Evolutionary conservation across 495 filamentous ascomycete genomes (phyloP).

Genomic region (Bombardia bombarda): DNA sequence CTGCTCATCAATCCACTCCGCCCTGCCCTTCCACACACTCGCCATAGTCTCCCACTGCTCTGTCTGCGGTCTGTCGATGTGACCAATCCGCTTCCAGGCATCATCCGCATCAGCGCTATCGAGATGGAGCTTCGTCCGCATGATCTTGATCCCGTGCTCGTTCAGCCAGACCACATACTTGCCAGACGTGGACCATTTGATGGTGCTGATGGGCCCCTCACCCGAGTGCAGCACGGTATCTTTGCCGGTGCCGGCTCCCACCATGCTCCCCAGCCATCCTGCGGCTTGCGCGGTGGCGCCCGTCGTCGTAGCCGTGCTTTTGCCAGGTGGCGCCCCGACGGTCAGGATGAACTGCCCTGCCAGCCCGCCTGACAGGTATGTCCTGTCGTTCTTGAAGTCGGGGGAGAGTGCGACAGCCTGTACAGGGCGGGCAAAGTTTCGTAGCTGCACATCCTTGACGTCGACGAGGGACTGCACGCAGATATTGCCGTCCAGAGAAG

Average conservation of each 20-base stretch:
- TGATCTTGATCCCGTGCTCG: slow-evolving; percentile 93
- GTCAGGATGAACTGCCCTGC: slow-evolving; percentile 90
- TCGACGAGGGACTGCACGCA: slow-evolving; percentile 76
- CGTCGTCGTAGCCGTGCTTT: slow-evolving; percentile 71
- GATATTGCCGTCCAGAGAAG: slow-evolving; percentile 92
- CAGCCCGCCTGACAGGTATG: slow-evolving; percentile 82
- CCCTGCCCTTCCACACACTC: slow-evolving; percentile 80
- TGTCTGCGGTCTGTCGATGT: slow-evolving; percentile 74
- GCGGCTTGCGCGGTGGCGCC: slow-evolving; percentile 71
- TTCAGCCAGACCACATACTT: slow-evolving; percentile 92
- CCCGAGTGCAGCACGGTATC: slow-evolving; percentile 87
- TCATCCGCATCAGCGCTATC: slow-evolving; percentile 68
- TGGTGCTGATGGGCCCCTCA: slow-evolving; percentile 81
- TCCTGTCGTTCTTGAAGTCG: slow-evolving; percentile 80
- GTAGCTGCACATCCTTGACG: slow-evolving; percentile 67
- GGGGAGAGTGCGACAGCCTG: slow-evolving; percentile 86
- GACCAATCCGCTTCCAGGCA: slow-evolving; percentile 93
- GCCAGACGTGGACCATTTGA: slow-evolving; percentile 87
- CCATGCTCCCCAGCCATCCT: slow-evolving; percentile 84
- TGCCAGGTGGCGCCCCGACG: slow-evolving; percentile 65
- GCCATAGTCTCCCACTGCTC: slow-evolving; percentile 91
- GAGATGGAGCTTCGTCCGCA: slow-evolving; percentile 81
- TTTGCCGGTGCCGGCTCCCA: slow-evolving; percentile 69
- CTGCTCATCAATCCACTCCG: slow-evolving; percentile 86
- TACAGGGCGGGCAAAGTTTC: slow-evolving; percentile 89